Base-by-base conservation (phyloP, 202 grass and related monocot species). In the Setaria italica region DNA sequence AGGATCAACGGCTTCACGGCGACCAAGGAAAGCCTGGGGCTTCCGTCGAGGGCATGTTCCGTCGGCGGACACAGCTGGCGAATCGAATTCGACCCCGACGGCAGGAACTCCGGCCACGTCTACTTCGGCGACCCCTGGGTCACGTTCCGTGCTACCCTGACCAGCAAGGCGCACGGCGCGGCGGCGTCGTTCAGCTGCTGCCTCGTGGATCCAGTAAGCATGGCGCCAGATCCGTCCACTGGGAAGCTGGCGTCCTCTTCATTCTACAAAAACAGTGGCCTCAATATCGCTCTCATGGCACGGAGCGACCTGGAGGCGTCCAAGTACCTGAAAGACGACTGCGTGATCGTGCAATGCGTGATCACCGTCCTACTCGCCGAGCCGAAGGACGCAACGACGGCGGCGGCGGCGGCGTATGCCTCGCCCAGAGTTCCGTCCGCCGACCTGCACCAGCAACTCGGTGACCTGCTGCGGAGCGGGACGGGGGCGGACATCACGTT, bases 401-500 rank as follows among this genome's bases (percentile, higher is more conserved):
- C 7, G 20, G 9, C n/a, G n/a, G 9, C n/a, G 2, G 8, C 1
- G 56, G n/a, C 59, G 25, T 25, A 25, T 1, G 7, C 19, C 19
- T 4, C n/a, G n/a, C 20, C 10, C n/a, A 62, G 59, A 0, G 25
- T 62, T 0, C 59, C 59, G 4, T 30, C 59, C 59, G 4, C 59
- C 25, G 59, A 62, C 4, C 59, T 62, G 59, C 25, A 62, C 59
- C 10, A 1, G 25, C 59, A 62, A 1, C 11, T 62, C 3, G 59
- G 59, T 2, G 59, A 62, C 21, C 59, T 62, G 21, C 59, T 62
- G 21, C 2, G 10, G 25, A 62, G 25, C 11, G 9, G 30, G 25
- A 62, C 10, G 7, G 62, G 78, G 5, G 11, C 8, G 13, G 70
- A 76, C 42, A 25, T 87, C 11, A 82, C 50, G 60, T 82, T 87